These are phyloP conservation scores for Epichloe amarillans DNA, from an alignment of 2,329 filamentous ascomycete genomes.

Conservation along the genomic window DNA sequence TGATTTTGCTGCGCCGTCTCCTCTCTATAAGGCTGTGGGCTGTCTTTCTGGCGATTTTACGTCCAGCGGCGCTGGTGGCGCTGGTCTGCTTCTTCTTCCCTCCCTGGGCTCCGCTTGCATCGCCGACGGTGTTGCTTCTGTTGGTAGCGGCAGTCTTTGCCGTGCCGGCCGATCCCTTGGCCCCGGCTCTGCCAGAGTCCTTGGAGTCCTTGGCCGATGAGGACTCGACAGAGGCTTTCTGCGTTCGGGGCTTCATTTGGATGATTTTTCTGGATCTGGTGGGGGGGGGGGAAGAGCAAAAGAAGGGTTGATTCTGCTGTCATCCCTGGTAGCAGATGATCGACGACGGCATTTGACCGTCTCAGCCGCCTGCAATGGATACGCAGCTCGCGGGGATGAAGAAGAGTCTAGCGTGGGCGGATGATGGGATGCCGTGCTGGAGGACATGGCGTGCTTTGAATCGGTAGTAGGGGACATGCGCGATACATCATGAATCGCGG, in stretches of 20 bases:
- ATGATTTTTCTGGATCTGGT: constrained; percentile 92
- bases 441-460: constrained; percentile 19
- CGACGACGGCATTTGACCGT: constrained; percentile 41
- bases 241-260: constrained; percentile 70
- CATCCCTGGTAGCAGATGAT: constrained; percentile 29
- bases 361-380: constrained; percentile 36
- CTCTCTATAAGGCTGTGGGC: constrained; percentile 93
- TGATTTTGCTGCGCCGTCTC: constrained; percentile 88
- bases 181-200: constrained; percentile 11
- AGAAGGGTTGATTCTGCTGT: constrained; percentile 36
- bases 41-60: constrained; percentile 90
- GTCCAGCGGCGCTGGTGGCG: constrained; percentile 69
- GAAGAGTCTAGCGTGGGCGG: constrained; percentile 9
- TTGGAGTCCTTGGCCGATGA: constrained; percentile 14
- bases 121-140: not conserved
- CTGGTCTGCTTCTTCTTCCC: constrained; percentile 68
- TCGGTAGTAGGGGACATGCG: constrained; percentile 22
- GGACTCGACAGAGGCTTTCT: constrained; percentile 22
- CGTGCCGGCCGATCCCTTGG: constrained; percentile 10
- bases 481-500: constrained; percentile 46
- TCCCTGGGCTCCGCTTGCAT: constrained; percentile 9
- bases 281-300: constrained; percentile 86
- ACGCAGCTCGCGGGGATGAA: constrained; percentile 16
- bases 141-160: constrained; percentile 11
- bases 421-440: constrained; percentile 4